Conservation (phyloP, 164 flowering plant genomes). For the Vitis amurensis region DNA sequence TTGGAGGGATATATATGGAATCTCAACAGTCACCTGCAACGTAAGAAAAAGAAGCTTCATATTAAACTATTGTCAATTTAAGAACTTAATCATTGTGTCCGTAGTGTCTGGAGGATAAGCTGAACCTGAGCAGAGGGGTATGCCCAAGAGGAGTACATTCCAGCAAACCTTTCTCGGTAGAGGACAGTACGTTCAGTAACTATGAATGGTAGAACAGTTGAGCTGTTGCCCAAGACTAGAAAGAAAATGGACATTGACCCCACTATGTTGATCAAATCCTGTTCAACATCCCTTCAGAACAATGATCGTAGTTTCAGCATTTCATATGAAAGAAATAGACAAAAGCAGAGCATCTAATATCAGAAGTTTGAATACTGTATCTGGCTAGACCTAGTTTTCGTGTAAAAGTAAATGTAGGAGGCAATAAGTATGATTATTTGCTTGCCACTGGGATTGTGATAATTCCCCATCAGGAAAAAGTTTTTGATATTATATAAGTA, state of each 20-base stretch:
- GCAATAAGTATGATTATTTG: too few relatives aligned
- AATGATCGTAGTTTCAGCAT: neutral
- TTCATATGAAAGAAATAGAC: neutral
- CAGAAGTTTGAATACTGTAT: too few relatives aligned
- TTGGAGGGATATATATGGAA: constrained; percentile 35
- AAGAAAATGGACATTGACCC: constrained; percentile 38
- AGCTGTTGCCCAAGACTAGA: constrained; percentile 45
- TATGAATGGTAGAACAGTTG: constrained; percentile 37
- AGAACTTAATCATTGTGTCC: neutral
- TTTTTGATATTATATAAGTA: too few relatives aligned
- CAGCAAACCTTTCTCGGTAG: constrained; percentile 60
- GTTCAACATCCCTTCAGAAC: constrained; percentile 35
- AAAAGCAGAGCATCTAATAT: too few relatives aligned
- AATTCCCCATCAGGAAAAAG: too few relatives aligned
- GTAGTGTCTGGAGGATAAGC: neutral
- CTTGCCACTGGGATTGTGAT: too few relatives aligned
- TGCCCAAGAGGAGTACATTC: constrained; percentile 62
- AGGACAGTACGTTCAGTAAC: constrained; percentile 44
- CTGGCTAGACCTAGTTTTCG: too few relatives aligned
- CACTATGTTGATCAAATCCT: constrained; percentile 41
- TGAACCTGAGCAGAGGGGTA: constrained; percentile 58
- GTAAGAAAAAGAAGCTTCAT: neutral
- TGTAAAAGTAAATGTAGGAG: too few relatives aligned
- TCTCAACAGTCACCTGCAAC: constrained; percentile 41
- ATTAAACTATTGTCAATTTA: neutral